Evolutionary conservation across 2,329 filamentous ascomycete species (phyloP).

Genomic region (Colletotrichum truncatum): DNA sequence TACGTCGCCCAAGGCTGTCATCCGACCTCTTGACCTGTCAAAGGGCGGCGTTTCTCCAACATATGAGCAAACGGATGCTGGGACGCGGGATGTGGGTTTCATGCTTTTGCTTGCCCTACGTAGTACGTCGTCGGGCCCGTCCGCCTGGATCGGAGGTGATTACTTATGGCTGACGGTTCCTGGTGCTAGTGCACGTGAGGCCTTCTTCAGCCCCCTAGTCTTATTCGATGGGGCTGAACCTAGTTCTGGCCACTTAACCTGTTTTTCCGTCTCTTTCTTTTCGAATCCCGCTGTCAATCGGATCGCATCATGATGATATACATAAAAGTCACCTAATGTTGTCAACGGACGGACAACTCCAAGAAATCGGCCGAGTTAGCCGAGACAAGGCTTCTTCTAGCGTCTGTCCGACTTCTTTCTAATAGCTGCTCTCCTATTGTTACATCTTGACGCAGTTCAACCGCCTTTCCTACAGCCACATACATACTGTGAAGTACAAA

Average conservation of each 20-base stretch:
- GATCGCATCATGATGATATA: constrained; percentile 12
- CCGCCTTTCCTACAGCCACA: no score
- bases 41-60: not conserved
- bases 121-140: not conserved
- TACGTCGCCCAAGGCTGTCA: constrained; percentile 20
- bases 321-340: not conserved
- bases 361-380: not conserved
- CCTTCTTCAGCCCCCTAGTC: not conserved
- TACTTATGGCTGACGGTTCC: not conserved
- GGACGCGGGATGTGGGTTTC: not conserved
- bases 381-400: not conserved
- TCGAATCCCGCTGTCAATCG: not conserved
- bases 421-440: no score
- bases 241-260: not conserved
- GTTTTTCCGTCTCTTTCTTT: no score
- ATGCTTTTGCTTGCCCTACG: not conserved
- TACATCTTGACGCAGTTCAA: no score
- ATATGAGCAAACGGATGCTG: not conserved
- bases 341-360: not conserved
- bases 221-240: not conserved
- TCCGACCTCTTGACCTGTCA: not conserved
- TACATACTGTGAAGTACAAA: no score
- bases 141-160: not conserved
- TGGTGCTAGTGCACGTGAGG: not conserved
- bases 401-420: no score